phyloP scores from a whole-genome alignment of 2,329 filamentous ascomycete genomes.

The Diplodia scrobiculata region DNA sequence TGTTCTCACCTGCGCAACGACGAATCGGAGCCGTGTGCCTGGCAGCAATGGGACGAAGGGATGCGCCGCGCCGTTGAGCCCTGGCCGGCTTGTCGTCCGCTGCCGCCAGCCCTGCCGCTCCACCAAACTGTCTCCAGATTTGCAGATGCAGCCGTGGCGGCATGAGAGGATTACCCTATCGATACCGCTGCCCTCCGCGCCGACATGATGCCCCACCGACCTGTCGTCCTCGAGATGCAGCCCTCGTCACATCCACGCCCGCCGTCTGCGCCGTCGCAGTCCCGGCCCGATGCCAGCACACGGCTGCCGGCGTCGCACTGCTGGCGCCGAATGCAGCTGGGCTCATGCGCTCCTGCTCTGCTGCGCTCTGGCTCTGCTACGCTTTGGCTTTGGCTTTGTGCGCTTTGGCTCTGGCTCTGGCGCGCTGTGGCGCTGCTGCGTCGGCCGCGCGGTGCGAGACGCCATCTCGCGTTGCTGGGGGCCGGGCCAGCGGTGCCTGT shows the following conservation, averaged over 20 bases:
- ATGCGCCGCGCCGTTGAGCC: slow-evolving; percentile 13
- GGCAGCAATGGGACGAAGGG: slow-evolving; percentile 8
- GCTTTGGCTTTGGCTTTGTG: neutral
- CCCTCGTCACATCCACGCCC: slow-evolving; percentile 4
- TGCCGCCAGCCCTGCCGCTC: slow-evolving; percentile 14
- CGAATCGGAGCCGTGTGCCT: slow-evolving; percentile 12
- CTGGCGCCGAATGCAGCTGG: neutral
- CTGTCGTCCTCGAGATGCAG: slow-evolving; percentile 12
- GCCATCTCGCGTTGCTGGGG: neutral
- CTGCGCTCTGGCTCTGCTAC: neutral
- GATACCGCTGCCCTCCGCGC: neutral
- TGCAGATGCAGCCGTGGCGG: slow-evolving; percentile 1
- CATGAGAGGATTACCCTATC: slow-evolving; percentile 7
- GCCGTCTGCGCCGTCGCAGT: neutral
- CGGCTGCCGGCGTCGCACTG: slow-evolving; percentile 1
- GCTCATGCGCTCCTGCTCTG: neutral
- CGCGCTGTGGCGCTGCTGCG: neutral
- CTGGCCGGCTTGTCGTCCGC: slow-evolving; percentile 1
- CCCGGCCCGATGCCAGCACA: neutral
- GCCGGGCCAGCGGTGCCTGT: slow-evolving; percentile 24
- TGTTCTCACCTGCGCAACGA: neutral
- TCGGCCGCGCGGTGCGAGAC: neutral
- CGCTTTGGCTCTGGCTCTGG: neutral
- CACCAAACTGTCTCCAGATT: slow-evolving; percentile 16
- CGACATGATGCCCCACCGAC: neutral